Conservation (phyloP, 2,329 filamentous ascomycete species). For the Lachnum nothofagi region DNA sequence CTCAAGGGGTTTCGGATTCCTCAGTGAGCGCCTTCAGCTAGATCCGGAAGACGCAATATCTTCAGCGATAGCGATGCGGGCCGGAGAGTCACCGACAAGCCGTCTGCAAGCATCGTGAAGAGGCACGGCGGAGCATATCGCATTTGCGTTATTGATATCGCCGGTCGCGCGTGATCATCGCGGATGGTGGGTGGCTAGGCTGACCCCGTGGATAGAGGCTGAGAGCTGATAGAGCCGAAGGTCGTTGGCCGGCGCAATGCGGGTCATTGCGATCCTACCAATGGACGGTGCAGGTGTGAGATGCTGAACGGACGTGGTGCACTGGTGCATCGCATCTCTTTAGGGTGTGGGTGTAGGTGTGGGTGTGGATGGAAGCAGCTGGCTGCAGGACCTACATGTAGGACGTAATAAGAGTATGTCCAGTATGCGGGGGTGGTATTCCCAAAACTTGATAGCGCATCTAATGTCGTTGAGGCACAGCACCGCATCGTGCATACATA, state of each 20-base stretch:
- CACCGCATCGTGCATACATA: too few relatives aligned
- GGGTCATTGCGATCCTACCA: not conserved
- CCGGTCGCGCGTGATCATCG: not conserved
- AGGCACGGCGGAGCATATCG: not conserved
- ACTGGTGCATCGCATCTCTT: not conserved
- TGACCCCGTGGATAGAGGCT: too few relatives aligned
- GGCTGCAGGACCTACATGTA: too few relatives aligned
- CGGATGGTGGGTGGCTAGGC: not conserved
- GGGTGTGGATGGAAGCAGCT: too few relatives aligned
- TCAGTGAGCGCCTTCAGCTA: not conserved
- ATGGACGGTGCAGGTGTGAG: not conserved
- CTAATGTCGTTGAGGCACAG: too few relatives aligned
- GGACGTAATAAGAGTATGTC: too few relatives aligned
- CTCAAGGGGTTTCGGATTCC: not conserved
- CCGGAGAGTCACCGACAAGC: not conserved
- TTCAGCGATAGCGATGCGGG: too few relatives aligned
- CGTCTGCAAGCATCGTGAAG: not conserved
- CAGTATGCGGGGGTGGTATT: too few relatives aligned
- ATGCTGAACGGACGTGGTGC: not conserved
- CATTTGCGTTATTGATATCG: not conserved
- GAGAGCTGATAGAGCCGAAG: not conserved
- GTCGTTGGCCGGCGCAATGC: not conserved
- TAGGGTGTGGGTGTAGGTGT: too few relatives aligned
- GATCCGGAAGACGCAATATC: not conserved
- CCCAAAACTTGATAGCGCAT: too few relatives aligned